Conservation (phyloP, 176 grass and related monocot species). For the Cocos nucifera region DNA sequence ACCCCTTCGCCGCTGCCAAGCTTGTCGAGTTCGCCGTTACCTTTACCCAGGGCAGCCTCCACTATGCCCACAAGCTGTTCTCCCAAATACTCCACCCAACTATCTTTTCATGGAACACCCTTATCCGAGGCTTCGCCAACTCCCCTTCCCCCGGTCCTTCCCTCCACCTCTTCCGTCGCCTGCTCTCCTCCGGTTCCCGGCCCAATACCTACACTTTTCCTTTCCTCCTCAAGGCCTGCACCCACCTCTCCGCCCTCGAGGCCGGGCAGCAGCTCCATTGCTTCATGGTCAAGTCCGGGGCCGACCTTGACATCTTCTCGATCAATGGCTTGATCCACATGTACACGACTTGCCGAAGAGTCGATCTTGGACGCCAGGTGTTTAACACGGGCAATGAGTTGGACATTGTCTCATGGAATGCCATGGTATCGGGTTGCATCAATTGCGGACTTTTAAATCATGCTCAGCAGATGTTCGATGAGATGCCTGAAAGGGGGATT, state of each 20-base stretch:
- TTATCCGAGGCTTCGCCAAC: constrained; percentile 5
- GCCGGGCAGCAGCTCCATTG: constrained; percentile 1
- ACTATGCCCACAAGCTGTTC: constrained; percentile 10
- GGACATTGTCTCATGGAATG: constrained; percentile 12
- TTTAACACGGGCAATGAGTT: neutral
- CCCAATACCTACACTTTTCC: constrained; percentile 13
- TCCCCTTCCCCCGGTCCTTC: neutral
- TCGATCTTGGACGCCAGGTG: neutral
- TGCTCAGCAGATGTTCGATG: constrained; percentile 2
- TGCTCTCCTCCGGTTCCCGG: neutral
- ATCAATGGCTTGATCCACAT: constrained; percentile 14
- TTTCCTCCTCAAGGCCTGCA: constrained; percentile 14
- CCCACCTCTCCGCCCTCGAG: neutral
- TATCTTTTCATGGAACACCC: constrained; percentile 2
- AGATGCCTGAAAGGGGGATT: constrained; percentile 3
- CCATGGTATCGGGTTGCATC: constrained; percentile 1
- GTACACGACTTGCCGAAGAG: constrained; percentile 5
- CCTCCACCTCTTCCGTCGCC: neutral
- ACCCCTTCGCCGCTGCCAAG: neutral
- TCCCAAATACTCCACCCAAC: neutral
- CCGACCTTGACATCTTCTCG: neutral
- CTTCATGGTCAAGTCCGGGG: constrained; percentile 7
- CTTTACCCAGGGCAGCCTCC: neutral
- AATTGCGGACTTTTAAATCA: constrained; percentile 1
- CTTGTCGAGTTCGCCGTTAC: neutral